Percentiles rank a stretch among this genome's conserved stretches.
Evolutionary conservation across 345 rosid genomes (phyloP).

Genomic region (Populus tremula): DNA sequence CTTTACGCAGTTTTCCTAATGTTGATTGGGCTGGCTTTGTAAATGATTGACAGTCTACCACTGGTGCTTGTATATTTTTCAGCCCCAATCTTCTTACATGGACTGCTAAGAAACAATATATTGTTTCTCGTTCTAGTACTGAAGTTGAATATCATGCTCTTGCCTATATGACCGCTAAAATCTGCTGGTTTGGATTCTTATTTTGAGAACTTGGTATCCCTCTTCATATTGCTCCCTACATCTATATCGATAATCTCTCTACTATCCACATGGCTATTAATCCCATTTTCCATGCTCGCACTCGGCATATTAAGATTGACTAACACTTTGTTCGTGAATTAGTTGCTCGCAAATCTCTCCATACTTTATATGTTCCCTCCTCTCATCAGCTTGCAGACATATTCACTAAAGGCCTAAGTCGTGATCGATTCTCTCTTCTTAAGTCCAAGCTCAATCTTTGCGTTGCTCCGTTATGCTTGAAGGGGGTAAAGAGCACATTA

Average conservation of each 20-base stretch:
- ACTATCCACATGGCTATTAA: neutral
- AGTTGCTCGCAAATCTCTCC: neutral
- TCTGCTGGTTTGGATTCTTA: neutral
- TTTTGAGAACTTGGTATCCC: neutral
- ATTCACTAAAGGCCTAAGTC: neutral
- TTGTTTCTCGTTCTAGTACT: accelerated
- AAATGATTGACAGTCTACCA: neutral
- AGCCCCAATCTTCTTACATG: neutral
- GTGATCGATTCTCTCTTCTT: neutral
- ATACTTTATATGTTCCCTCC: neutral
- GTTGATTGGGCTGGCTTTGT: neutral
- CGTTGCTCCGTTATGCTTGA: neutral
- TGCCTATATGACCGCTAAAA: neutral
- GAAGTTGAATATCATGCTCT: neutral
- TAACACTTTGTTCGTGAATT: neutral
- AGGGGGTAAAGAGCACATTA: neutral
- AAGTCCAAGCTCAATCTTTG: neutral
- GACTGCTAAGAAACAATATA: neutral
- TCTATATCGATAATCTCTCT: neutral
- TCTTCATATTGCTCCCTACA: neutral
- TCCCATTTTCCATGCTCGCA: neutral
- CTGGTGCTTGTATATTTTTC: neutral
- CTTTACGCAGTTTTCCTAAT: neutral
- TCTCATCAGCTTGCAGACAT: neutral
- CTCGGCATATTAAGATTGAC: neutral